phyloP scores from a whole-genome alignment of 2,329 filamentous ascomycete genomes.

The Amylocarpus encephaloides region DNA sequence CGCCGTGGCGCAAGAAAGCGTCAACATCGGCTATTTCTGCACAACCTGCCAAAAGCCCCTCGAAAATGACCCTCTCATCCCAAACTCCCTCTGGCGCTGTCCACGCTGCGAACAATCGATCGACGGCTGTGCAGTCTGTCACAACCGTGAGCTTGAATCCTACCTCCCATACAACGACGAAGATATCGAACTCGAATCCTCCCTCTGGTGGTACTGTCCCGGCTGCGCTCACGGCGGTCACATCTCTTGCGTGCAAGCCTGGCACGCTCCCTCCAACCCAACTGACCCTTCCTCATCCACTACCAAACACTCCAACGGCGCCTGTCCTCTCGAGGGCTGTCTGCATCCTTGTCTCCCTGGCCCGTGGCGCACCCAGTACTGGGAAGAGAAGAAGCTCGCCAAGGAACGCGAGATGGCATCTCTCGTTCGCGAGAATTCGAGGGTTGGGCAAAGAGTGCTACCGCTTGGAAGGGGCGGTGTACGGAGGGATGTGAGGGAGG shows the following conservation, averaged over 20 bases:
- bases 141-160: constrained; percentile 33
- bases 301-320: constrained; percentile 42
- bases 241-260: constrained; percentile 50
- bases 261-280: constrained; percentile 40
- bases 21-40: constrained; percentile 49
- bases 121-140: constrained; percentile 54
- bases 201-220: constrained; percentile 56
- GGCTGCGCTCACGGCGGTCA: constrained; percentile 59
- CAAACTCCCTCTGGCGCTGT: constrained; percentile 48
- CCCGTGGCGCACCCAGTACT: constrained; percentile 42
- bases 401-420: constrained; percentile 42
- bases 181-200: constrained; percentile 2
- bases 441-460: constrained; percentile 6
- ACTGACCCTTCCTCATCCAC: constrained; percentile 19
- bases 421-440: constrained; percentile 24
- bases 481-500: constrained; percentile 46
- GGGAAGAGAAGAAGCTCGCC: constrained; percentile 30
- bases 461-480: constrained; percentile 25
- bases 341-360: constrained; percentile 57
- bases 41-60: constrained; percentile 48
- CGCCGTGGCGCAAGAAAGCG: constrained; percentile 46
- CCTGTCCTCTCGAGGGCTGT: constrained; percentile 59
- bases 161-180: not conserved
- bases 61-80: constrained; percentile 36
- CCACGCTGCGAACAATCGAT: constrained; percentile 48